Percentiles rank a stretch among this genome's conserved stretches.
Conservation (phyloP, 1,284 basidiomycete species). For the Sporisorium graminicola region DNA sequence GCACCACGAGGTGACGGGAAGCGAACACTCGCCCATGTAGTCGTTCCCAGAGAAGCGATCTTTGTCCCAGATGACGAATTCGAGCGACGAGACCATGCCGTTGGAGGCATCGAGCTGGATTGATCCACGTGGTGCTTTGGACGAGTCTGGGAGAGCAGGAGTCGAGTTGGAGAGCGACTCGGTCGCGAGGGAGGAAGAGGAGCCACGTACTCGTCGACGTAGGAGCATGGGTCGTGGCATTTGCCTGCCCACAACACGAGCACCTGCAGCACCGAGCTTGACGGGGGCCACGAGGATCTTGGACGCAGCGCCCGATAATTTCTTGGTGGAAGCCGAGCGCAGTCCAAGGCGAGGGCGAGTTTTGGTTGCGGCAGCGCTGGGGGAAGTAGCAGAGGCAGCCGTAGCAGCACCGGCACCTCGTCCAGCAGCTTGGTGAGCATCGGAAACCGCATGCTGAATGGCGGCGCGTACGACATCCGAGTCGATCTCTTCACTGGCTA, state of each 20-base stretch:
- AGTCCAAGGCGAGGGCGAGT: slow-evolving; percentile 29
- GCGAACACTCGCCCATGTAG: slow-evolving; percentile 87
- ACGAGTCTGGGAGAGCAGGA: slow-evolving; percentile 5
- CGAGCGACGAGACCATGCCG: slow-evolving; percentile 72
- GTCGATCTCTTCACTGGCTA: slow-evolving; percentile 38
- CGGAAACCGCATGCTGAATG: slow-evolving; percentile 21
- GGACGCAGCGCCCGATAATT: slow-evolving; percentile 45
- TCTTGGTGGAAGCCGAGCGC: slow-evolving; percentile 40
- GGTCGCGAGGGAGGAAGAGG: slow-evolving; percentile 1
- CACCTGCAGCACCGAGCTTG: slow-evolving; percentile 54
- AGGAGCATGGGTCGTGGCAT: slow-evolving; percentile 58
- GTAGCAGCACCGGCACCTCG: background rate
- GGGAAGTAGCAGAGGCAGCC: background rate
- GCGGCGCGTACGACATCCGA: slow-evolving; percentile 36
- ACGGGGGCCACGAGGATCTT: slow-evolving; percentile 59
- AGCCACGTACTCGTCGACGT: slow-evolving; percentile 17
- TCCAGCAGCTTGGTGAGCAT: background rate
- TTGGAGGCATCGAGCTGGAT: slow-evolving; percentile 53
- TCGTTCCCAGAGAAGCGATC: slow-evolving; percentile 81
- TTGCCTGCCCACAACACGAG: slow-evolving; percentile 53
- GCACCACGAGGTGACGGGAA: slow-evolving; percentile 87
- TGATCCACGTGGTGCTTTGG: slow-evolving; percentile 36
- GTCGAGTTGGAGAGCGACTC: slow-evolving; percentile 9
- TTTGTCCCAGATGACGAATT: slow-evolving; percentile 93
- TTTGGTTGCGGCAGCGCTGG: slow-evolving; percentile 6